Evolutionary conservation across 2,329 filamentous ascomycete species (phyloP), one percentile per base, ranked within the genome.

Genomic region (Ceratocystis papillata): DNA sequence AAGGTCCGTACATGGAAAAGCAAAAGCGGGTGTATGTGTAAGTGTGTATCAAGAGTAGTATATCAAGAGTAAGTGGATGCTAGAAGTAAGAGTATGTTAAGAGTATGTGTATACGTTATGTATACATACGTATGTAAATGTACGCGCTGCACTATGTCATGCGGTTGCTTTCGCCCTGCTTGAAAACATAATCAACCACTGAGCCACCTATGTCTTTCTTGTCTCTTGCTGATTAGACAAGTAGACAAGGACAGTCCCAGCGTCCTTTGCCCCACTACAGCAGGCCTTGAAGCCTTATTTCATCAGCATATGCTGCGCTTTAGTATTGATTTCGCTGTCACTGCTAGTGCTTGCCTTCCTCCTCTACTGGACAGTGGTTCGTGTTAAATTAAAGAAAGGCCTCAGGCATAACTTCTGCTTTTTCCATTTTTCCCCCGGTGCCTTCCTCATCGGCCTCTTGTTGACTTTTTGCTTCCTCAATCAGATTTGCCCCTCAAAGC

Each of bases 1-100:
- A 59, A 59, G 55, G 55, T 59, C 55, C 55, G 10, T 62, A 62
- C 59, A 62, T 62, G 22, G 2, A 45, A 44, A 33, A 33, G 3
- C 44, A 44, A 8, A 20, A 33, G 28, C n/a, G n/a, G 5, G 17
- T 60, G 30, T 60, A 15, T 12, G 2, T 60, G 28, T 25, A 33
- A 25, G 28, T 59, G 22, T 33, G 20, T 10, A 48, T 41, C 37
- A 41, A 41, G 37, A 41, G 10, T 2, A 41, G 22, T n/a, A 48
- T 10, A 48, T 41, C 37, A 41, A 41, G 37, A 41, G 10, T 2
- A 41, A 41, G 33, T 62, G 20, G 10, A 62, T 62, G 22, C 5
- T 41, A 28, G 22, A n/a, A 33, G 7, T 28, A 25, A 8, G n/a
- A n/a, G 15, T 4, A 17, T 17, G 17, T 60, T 41, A 41, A 12